Evolutionary conservation across 352 stramenopile species (phyloP).

Genomic region (Phytophthora pisi): DNA sequence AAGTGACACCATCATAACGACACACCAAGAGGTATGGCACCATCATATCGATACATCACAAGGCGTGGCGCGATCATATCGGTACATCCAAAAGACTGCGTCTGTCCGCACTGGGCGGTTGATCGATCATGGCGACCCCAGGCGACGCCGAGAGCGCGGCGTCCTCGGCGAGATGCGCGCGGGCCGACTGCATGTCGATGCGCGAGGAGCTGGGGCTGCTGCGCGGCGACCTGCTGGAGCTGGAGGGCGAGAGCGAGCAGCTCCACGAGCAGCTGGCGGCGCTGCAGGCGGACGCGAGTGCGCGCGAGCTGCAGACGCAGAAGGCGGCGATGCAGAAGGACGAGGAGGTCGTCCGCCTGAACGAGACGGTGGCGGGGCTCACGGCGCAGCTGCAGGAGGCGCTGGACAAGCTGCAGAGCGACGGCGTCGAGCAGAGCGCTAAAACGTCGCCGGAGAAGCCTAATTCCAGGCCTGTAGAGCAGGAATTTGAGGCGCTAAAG

Average conservation of each 20-base stretch:
- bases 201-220: conserved; percentile 72
- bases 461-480: conserved; percentile 6
- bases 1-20: too few species aligned
- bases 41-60: too few species aligned
- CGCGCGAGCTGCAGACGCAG: conserved; percentile 15
- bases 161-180: conserved; percentile 35
- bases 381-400: conserved; percentile 28
- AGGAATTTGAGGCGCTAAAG: conserved; percentile 33
- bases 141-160: neutral
- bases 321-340: conserved; percentile 33
- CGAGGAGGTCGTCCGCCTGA: conserved; percentile 30
- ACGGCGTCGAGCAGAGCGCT: neutral
- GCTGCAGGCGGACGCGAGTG: conserved; percentile 39
- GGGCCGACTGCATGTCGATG: conserved; percentile 66
- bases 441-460: conserved; percentile 5
- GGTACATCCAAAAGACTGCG: neutral
- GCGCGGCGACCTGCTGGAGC: conserved; percentile 60
- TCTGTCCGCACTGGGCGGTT: conserved; percentile 10
- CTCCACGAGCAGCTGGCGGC: conserved; percentile 62
- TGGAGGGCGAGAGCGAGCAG: conserved; percentile 68
- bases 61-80: neutral
- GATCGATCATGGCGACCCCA: conserved; percentile 23
- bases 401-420: conserved; percentile 7
- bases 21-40: too few species aligned
- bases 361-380: conserved; percentile 20